phyloP scores from a whole-genome alignment of 2,329 filamentous ascomycete species.

The Thielaviopsis ethacetica region DNA sequence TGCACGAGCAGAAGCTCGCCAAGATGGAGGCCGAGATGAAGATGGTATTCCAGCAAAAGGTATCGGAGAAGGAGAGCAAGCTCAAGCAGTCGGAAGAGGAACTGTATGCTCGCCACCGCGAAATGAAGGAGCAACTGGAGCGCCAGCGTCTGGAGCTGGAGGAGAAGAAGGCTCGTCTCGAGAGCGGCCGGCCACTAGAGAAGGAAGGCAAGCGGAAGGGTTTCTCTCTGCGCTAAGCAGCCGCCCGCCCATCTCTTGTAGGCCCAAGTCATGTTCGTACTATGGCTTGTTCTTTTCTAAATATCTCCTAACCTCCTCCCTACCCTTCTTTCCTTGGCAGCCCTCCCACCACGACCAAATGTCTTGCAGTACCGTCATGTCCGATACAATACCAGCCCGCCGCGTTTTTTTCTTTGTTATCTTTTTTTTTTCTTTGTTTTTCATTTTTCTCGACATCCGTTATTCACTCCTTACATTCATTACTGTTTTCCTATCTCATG shows the following conservation, averaged over 20 bases:
- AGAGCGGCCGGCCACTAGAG: constrained; percentile 89
- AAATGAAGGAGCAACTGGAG: constrained; percentile 99
- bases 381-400: constrained; percentile 41
- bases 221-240: constrained; percentile 81
- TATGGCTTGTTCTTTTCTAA: not conserved
- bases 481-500: constrained; percentile 15
- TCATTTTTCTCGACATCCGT: constrained; percentile 22
- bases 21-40: constrained; percentile 99
- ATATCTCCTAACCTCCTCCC: constrained; percentile 5
- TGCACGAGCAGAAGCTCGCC: constrained; percentile 98
- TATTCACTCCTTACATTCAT: constrained; percentile 9
- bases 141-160: constrained; percentile 88
- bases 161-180: constrained; percentile 93
- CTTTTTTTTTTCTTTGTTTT: constrained; percentile 24
- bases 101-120: constrained; percentile 89
- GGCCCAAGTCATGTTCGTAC: not conserved
- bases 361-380: constrained; percentile 41
- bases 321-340: constrained; percentile 12
- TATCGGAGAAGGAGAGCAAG: constrained; percentile 98
- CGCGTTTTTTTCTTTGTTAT: constrained; percentile 27
- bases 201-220: constrained; percentile 99
- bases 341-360: constrained; percentile 30
- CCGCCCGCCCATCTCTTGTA: constrained; percentile 6
- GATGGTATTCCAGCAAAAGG: constrained; percentile 99
- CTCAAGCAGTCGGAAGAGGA: constrained; percentile 98